These are phyloP conservation scores for Alternaria solani DNA, from an alignment of 2,329 filamentous ascomycete genomes.

Conservation along the genomic window DNA sequence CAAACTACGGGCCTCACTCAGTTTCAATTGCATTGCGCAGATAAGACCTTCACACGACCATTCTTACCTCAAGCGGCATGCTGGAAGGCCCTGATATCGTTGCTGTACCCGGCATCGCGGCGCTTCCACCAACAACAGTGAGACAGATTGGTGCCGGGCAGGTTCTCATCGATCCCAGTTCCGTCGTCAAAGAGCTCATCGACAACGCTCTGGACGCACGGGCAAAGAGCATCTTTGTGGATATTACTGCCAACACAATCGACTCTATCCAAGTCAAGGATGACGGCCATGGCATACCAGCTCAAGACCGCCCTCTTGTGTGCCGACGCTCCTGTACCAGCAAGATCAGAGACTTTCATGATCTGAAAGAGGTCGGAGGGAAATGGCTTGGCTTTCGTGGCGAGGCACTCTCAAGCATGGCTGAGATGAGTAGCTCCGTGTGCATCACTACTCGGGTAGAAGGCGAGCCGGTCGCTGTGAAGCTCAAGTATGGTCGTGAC, in stretches of 20 bases:
- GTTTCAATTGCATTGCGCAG: neutral
- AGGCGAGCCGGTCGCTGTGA: constrained; percentile 66
- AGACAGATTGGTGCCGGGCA: constrained; percentile 68
- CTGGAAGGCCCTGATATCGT: constrained; percentile 6
- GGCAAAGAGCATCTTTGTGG: constrained; percentile 71
- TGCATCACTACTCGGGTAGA: constrained; percentile 70
- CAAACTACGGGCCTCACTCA: constrained; percentile 8
- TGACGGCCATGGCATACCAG: constrained; percentile 75
- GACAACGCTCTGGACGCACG: constrained; percentile 79
- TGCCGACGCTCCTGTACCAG: constrained; percentile 76
- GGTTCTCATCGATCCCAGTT: constrained; percentile 66
- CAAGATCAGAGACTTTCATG: constrained; percentile 72
- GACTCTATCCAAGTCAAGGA: constrained; percentile 70
- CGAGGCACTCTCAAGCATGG: constrained; percentile 73
- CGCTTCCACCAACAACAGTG: constrained; percentile 54
- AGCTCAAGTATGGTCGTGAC: constrained; percentile 59
- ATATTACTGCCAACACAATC: constrained; percentile 70
- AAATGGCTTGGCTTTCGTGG: constrained; percentile 78
- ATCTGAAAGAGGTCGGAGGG: constrained; percentile 65
- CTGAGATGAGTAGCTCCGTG: constrained; percentile 65
- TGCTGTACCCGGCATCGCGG: constrained; percentile 45
- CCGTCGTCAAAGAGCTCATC: constrained; percentile 77
- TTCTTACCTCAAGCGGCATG: constrained; percentile 17
- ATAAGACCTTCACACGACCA: neutral
- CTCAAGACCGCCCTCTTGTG: constrained; percentile 67